These are phyloP conservation scores for Beauveria scarabaeidicola DNA, from an alignment of 2,329 filamentous ascomycete genomes.

Conservation along the genomic window DNA sequence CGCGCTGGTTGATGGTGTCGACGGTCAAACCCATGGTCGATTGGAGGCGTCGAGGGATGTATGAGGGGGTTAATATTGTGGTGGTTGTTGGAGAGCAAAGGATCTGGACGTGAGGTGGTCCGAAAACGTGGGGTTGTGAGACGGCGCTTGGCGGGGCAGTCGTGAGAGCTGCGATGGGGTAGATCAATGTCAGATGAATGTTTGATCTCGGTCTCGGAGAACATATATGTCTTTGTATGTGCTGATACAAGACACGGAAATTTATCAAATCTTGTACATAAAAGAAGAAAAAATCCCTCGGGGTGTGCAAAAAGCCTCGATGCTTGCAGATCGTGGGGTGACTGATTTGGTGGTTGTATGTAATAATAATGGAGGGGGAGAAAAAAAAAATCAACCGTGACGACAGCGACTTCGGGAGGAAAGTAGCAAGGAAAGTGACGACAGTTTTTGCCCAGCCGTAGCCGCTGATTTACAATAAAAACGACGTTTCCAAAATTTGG, in stretches of 20 bases:
- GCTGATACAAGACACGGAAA: not conserved
- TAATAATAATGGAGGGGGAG: constrained; percentile 6
- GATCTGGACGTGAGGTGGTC: not conserved
- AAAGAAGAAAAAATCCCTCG: not conserved
- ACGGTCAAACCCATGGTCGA: constrained; percentile 51
- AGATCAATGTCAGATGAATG: not conserved
- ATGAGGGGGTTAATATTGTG: not conserved
- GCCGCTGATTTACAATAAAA: not conserved
- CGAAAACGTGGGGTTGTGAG: constrained; percentile 10
- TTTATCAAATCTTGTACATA: not conserved
- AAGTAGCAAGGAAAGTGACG: not conserved
- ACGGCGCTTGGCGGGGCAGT: constrained; percentile 7
- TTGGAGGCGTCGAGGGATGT: constrained; percentile 6
- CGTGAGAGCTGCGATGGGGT: not conserved
- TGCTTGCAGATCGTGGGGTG: not conserved
- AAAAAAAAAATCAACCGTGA: not conserved
- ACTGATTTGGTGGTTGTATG: not conserved
- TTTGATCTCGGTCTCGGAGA: not conserved
- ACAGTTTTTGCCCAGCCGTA: not conserved
- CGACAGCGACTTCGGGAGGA: constrained; percentile 1
- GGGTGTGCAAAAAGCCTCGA: not conserved
- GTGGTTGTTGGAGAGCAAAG: not conserved
- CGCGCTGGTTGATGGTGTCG: constrained; percentile 86
- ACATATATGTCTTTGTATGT: not conserved
- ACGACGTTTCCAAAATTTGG: not conserved